These are phyloP conservation scores for Trichoderma sp. DNA, from an alignment of 2,329 filamentous ascomycete genomes.

Conservation along the genomic window DNA sequence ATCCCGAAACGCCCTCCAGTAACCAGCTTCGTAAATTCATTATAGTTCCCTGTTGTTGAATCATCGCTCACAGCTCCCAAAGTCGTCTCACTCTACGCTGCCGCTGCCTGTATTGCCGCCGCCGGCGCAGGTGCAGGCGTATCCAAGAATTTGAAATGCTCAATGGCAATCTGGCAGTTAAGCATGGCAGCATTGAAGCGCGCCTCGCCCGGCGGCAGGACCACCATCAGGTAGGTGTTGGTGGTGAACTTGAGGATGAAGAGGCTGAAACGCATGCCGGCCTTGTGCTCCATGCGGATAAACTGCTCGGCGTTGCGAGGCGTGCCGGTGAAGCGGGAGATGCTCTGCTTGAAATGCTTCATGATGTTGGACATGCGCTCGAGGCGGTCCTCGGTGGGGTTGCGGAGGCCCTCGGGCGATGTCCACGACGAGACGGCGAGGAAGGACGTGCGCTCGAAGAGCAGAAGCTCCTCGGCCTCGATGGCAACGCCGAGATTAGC, in stretches of 20 bases:
- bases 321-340: conserved; percentile 73
- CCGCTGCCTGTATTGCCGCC: not conserved
- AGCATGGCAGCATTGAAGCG: conserved; percentile 88
- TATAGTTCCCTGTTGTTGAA: not conserved
- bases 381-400: conserved; percentile 89
- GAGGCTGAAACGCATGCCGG: conserved; percentile 77
- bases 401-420: conserved; percentile 69
- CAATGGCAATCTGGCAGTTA: conserved; percentile 84
- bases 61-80: not conserved
- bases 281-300: conserved; percentile 77
- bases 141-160: conserved; percentile 73
- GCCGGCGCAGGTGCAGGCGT: conserved; percentile 39
- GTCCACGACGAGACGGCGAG: conserved; percentile 94
- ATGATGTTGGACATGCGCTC: conserved; percentile 96
- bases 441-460: conserved; percentile 96
- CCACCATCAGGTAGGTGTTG: conserved; percentile 94
- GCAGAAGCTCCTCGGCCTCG: conserved; percentile 87
- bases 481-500: conserved; percentile 80
- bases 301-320: conserved; percentile 83
- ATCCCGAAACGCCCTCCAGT: conserved; percentile 4
- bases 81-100: not conserved
- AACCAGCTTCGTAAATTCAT: not conserved
- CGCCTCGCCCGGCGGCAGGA: conserved; percentile 87
- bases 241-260: conserved; percentile 96
- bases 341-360: conserved; percentile 94